Percentiles rank a stretch among this genome's conserved stretches.
Conservation (phyloP, 805 yeast genomes). For the Metschnikowia kofuensis region DNA sequence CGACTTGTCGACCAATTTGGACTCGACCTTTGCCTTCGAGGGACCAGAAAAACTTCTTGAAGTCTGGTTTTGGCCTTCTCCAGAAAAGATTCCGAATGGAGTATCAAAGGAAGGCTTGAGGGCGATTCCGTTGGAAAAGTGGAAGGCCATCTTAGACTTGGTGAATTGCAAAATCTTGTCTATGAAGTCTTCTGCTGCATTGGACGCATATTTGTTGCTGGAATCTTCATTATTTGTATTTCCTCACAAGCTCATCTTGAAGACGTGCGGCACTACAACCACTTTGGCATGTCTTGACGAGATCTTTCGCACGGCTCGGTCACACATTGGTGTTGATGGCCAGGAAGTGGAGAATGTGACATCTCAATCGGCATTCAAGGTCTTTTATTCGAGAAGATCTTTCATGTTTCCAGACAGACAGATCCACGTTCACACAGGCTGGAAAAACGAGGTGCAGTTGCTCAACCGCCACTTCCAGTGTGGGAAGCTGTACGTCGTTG, state of each 20-base stretch:
- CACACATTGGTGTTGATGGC: slow-evolving; percentile 8
- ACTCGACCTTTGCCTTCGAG: slow-evolving; percentile 90
- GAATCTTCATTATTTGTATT: slow-evolving; percentile 91
- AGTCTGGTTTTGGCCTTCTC: slow-evolving; percentile 73
- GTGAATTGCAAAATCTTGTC: slow-evolving; percentile 90
- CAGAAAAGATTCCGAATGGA: slow-evolving; percentile 35
- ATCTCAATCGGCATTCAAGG: slow-evolving; percentile 49
- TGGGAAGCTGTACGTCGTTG: slow-evolving; percentile 72
- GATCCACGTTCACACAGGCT: slow-evolving; percentile 72
- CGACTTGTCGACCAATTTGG: slow-evolving; percentile 71
- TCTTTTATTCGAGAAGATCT: slow-evolving; percentile 86
- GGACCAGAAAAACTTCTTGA: slow-evolving; percentile 95
- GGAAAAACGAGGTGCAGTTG: slow-evolving; percentile 76
- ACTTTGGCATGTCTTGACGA: slow-evolving; percentile 73
- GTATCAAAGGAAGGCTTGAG: slow-evolving; percentile 50
- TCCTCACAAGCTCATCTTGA: slow-evolving; percentile 78
- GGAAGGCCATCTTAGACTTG: slow-evolving; percentile 72
- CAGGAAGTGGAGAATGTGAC: slow-evolving; percentile 18
- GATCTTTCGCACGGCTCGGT: slow-evolving; percentile 46
- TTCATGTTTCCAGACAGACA: slow-evolving; percentile 92
- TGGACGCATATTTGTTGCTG: slow-evolving; percentile 83
- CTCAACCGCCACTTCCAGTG: slow-evolving; percentile 62
- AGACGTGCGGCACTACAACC: slow-evolving; percentile 96
- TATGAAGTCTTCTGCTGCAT: slow-evolving; percentile 56
- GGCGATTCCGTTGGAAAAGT: slow-evolving; percentile 58